A percentile compares a stretch with the other conserved stretches of the same genome.
Conservation (phyloP, 352 stramenopile genomes). For the Pythium dissotocum region DNA sequence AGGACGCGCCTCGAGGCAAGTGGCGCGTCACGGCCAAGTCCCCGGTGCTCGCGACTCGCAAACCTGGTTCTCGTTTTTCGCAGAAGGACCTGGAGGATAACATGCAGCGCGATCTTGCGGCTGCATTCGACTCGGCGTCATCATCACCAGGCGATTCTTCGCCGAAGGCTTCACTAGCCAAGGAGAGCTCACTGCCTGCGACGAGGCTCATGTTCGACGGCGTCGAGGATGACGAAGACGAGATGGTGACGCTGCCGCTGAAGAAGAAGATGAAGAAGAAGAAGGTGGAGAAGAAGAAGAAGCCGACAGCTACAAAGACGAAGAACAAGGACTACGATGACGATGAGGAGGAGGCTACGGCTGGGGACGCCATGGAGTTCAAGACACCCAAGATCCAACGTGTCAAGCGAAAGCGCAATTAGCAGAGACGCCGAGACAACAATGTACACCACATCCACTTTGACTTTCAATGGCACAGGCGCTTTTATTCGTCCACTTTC, state of each 20-base stretch:
- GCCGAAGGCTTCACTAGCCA: background rate
- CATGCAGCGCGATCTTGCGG: slow-evolving; percentile 64
- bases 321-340: slow-evolving; percentile 37
- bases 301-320: slow-evolving; percentile 18
- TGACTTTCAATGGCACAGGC: background rate
- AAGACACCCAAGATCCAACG: slow-evolving; percentile 23
- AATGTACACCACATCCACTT: background rate
- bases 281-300: slow-evolving; percentile 17
- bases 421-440: background rate
- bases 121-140: slow-evolving; percentile 40
- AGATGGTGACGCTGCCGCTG: slow-evolving; percentile 39
- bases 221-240: slow-evolving; percentile 28
- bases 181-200: slow-evolving; percentile 11
- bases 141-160: background rate
- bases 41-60: slow-evolving; percentile 39
- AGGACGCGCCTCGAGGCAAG: slow-evolving; percentile 28
- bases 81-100: slow-evolving; percentile 53
- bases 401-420: slow-evolving; percentile 34
- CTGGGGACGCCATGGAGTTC: slow-evolving; percentile 20
- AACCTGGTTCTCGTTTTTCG: slow-evolving; percentile 15
- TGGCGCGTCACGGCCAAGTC: slow-evolving; percentile 70
- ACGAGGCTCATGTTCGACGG: slow-evolving; percentile 21
- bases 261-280: slow-evolving; percentile 47
- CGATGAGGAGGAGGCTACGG: slow-evolving; percentile 23
- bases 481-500: background rate